These are phyloP conservation scores for Podaxis sp. DNA, from an alignment of 768 basidiomycete genomes.

Conservation along the genomic window DNA sequence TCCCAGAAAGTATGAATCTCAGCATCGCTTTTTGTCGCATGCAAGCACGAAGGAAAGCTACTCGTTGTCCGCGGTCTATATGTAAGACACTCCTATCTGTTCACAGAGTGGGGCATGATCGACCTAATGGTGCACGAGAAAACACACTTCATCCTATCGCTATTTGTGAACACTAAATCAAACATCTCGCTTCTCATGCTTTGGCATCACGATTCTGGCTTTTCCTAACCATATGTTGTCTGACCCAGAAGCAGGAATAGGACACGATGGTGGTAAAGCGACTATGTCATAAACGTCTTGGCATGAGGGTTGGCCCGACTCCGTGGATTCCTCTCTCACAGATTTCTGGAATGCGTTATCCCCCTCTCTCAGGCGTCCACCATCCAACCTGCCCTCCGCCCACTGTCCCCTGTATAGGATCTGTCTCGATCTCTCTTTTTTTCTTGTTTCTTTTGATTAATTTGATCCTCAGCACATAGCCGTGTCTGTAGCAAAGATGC, in stretches of 20 bases:
- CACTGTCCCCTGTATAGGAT: neutral
- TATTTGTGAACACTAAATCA: conserved; percentile 20
- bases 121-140: conserved; percentile 7
- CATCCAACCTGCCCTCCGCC: neutral
- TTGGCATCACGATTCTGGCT: conserved; percentile 18
- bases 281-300: conserved; percentile 18
- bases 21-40: conserved; percentile 14
- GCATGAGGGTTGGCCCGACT: conserved; percentile 15
- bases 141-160: conserved; percentile 5
- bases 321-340: conserved; percentile 13
- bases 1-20: conserved; percentile 18
- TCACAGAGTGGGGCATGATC: conserved; percentile 1
- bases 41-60: conserved; percentile 18
- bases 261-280: conserved; percentile 19
- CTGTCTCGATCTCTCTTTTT: neutral
- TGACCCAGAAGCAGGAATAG: conserved; percentile 14
- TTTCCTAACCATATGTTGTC: conserved; percentile 17
- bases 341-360: conserved; percentile 7
- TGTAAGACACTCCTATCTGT: conserved; percentile 5
- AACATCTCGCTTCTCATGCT: conserved; percentile 18
- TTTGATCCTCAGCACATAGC: neutral
- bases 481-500: neutral
- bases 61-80: conserved; percentile 26
- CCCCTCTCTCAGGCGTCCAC: conserved; percentile 5
- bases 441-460: neutral